Base-by-base conservation (phyloP, 1,284 basidiomycete species). In the Entoloma clypeatum region DNA sequence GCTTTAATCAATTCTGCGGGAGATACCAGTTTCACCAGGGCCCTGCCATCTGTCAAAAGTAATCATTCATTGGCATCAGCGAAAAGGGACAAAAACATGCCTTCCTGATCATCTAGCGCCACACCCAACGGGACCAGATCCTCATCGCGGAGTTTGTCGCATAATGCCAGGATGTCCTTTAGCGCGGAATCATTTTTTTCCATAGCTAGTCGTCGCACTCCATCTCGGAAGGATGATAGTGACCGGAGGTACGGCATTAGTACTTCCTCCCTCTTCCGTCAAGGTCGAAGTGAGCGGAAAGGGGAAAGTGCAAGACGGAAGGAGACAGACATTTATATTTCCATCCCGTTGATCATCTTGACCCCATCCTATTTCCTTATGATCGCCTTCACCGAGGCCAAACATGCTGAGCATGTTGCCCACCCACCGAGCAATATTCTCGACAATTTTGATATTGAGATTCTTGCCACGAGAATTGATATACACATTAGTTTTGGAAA, bases 81-180 rank as follows among this genome's bases (percentile, higher is more conserved):
- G 43, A 39, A 41, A 36, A 48, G 36, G 39, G 21, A 40, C 38
- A 11, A 37, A 41, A 40, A 48, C 55, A 37, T 52, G 82, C 93
- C 92, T 68, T 93, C 92, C 69, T 93, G 91, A 65, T 99, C 96
- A 58, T 99, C 96, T 29, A 99, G 71, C 7, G 93, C 92, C 4
- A 99, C 90, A 10, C 96, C 96, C 39, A 99, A 72, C 17, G 93
- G 87, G 32, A 95, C 85, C 27, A 98, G 71, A 58, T 97, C 94
- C 27, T 78, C 71, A 61, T 99, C 96, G 18, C 96, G 79, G 47
- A 99, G 75, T 45, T 80, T 81, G 68, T 99, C 96, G 56, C 82
- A 93, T 25, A 95, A 76, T 16, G 79, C 72, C 30, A 94, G 68
- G 43, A 95, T 89, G 44, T 92, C 87, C 58, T 84, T 82, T 23